These are phyloP conservation scores for Termitomyces sp. DNA, from an alignment of 768 basidiomycete genomes.

Conservation along the genomic window DNA sequence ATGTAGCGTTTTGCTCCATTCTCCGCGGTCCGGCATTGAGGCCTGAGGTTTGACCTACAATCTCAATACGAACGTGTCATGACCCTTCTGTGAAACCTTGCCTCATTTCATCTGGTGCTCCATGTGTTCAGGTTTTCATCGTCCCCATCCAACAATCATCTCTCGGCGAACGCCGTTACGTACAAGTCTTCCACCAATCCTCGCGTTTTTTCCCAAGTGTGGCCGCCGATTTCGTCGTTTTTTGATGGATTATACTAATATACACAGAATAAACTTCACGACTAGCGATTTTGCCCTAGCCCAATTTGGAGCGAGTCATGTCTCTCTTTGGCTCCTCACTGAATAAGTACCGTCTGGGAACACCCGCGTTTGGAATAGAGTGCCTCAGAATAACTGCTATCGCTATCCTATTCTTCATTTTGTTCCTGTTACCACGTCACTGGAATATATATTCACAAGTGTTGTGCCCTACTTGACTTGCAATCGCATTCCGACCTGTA, in stretches of 20 bases:
- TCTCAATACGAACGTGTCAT: neutral
- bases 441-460: constrained; percentile 8
- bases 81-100: neutral
- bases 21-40: neutral
- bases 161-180: constrained; percentile 8
- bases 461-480: neutral
- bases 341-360: constrained; percentile 10
- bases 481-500: neutral
- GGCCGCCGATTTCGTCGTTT: neutral
- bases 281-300: too few relatives aligned
- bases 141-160: neutral
- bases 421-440: neutral
- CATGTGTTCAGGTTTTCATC: constrained; percentile 8
- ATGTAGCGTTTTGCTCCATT: neutral
- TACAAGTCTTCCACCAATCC: constrained; percentile 7
- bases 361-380: constrained; percentile 22
- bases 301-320: neutral
- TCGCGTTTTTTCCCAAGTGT: neutral
- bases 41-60: neutral
- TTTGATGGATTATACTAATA: neutral
- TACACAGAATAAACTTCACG: constrained; percentile 1
- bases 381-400: constrained; percentile 16
- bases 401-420: constrained; percentile 5
- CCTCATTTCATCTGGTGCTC: neutral
- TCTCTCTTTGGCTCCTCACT: neutral